Base-by-base conservation (phyloP, 106 monocot genomes). In the Dendrobium catenatum region DNA sequence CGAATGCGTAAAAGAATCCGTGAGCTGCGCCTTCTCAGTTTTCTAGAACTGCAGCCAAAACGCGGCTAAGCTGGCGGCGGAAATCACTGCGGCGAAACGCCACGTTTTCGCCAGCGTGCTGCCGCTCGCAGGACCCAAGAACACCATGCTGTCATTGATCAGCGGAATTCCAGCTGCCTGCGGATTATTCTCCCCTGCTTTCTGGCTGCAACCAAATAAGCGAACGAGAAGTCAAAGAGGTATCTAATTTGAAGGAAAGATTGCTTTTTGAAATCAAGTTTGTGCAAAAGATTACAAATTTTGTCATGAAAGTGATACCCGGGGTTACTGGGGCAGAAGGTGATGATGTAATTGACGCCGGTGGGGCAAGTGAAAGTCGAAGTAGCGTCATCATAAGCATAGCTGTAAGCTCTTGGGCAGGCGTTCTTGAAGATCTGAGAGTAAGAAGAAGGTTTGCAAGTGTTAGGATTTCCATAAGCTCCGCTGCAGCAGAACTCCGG, bases 361-460 rank as follows among this genome's bases (percentile, higher is more conserved):
- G 78, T 40, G 55, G 80, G 85, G 79, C 97, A 98, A 5, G 97
- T 98, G 80, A 98, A 98, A 6, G 97, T 98, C 6, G 89, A 89
- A 40, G 94, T 98, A 8, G 90, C 77, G 58, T 98, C 97, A 56
- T 98, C 97, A 77, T 89, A 98, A 37, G 97, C 97, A 73, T 98
- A 98, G 85, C 94, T 94, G 83, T 98, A 98, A 1, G 94, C 92
- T 24, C 90, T 68, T 0, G 94, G 94, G 81, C 94, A 95, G 2
- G 94, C 94, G 77, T 87, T 90, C 88, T 98, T 98, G 86, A 98
- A 98, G 85, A 98, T 84, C 86, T 84, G 78, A 1, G 97, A 98
- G 85, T 94, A 98, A 1, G 84, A 58, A 18, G 89, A 82, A 0
- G 97, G 97, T 75, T 82, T 85, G 85, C 97, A 98, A 0, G 97